A percentile compares a stretch with the other conserved stretches of the same genome.
Conservation (phyloP, 1,284 basidiomycete genomes). For the Hemileia vastatrix region DNA sequence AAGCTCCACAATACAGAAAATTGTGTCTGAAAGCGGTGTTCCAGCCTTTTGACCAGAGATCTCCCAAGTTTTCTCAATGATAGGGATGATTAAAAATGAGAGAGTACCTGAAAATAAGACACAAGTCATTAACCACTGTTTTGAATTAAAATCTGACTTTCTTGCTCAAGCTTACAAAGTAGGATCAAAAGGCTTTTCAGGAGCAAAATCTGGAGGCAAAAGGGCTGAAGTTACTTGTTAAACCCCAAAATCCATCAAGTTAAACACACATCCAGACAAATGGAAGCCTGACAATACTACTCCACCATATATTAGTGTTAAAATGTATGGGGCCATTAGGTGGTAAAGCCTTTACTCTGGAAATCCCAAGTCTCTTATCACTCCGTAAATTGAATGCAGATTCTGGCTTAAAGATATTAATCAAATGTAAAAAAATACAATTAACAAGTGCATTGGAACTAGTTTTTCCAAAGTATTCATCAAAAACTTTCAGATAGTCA, state of each 20-base stretch:
- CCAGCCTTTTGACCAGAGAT: constrained; percentile 23
- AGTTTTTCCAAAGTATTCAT: neutral
- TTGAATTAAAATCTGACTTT: no score
- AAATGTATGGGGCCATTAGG: no score
- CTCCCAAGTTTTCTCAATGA: constrained; percentile 3
- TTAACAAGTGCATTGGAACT: neutral
- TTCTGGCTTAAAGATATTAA: constrained; percentile 7
- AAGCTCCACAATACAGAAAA: constrained; percentile 19
- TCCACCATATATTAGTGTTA: neutral
- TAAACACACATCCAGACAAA: constrained; percentile 4
- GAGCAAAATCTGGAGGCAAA: constrained; percentile 13
- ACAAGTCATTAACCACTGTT: no score
- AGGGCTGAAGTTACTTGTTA: constrained; percentile 11
- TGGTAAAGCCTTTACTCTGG: neutral
- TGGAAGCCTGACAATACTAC: constrained; percentile 11
- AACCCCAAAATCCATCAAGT: constrained; percentile 7
- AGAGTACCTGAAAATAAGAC: no score
- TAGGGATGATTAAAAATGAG: constrained; percentile 15
- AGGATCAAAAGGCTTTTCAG: constrained; percentile 13
- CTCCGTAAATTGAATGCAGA: neutral
- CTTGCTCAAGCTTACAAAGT: no score
- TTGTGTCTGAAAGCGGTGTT: constrained; percentile 18
- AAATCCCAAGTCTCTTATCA: neutral
- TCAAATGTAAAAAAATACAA: neutral
- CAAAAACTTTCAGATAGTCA: constrained; percentile 1